Conservation (phyloP, 2,329 filamentous ascomycete species). For the Akanthomyces uredinophilus region DNA sequence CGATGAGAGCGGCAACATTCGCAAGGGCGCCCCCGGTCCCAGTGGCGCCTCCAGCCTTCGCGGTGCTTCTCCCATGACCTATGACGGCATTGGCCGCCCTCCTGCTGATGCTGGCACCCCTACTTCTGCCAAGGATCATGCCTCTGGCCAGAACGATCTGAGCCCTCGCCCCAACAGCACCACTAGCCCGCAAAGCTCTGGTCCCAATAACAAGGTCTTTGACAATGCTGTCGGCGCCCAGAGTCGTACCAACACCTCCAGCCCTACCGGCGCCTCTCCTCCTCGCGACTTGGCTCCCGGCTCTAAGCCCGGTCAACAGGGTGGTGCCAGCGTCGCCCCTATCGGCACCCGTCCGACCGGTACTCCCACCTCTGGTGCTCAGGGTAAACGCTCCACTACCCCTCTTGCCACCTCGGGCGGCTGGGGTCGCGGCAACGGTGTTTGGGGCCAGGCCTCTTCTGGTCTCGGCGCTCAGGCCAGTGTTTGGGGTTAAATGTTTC, state of each 20-base stretch:
- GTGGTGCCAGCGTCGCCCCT: constrained; percentile 68
- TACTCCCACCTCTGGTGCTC: constrained; percentile 43
- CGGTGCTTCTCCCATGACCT: constrained; percentile 74
- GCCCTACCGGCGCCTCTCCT: constrained; percentile 71
- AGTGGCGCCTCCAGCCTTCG: constrained; percentile 60
- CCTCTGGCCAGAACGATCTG: constrained; percentile 45
- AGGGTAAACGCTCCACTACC: constrained; percentile 76
- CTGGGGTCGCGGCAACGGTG: constrained; percentile 76
- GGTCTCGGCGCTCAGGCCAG: constrained; percentile 83
- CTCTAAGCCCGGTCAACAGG: constrained; percentile 46
- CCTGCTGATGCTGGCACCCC: constrained; percentile 36
- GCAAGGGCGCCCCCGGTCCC: constrained; percentile 61
- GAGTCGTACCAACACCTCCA: constrained; percentile 79
- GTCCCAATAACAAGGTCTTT: constrained; percentile 52
- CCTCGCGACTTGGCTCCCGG: constrained; percentile 58
- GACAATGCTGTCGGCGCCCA: constrained; percentile 52
- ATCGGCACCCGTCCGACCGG: constrained; percentile 83
- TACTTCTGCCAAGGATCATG: constrained; percentile 35
- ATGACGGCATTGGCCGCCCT: constrained; percentile 53
- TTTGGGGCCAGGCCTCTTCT: constrained; percentile 80
- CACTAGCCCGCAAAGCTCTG: constrained; percentile 71
- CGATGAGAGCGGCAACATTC: constrained; percentile 61
- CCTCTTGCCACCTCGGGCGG: constrained; percentile 82
- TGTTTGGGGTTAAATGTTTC: constrained; percentile 71
- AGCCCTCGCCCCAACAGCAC: constrained; percentile 76